Conservation (phyloP, 768 basidiomycete genomes). For the Boletus subcaerulescens region DNA sequence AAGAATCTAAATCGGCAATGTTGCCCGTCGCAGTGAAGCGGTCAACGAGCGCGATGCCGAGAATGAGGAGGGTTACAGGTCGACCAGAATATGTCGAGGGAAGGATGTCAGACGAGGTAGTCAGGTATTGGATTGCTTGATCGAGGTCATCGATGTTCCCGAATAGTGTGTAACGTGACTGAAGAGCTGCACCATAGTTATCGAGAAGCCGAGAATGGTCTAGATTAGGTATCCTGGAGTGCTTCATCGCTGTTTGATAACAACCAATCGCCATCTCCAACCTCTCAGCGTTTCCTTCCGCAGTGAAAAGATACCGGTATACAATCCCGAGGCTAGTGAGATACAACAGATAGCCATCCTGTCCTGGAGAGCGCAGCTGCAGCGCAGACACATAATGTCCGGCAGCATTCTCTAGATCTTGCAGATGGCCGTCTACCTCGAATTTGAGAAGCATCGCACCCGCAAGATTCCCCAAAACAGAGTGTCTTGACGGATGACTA, state of each 20-base stretch:
- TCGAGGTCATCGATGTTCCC: constrained; percentile 23
- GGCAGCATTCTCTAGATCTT: constrained; percentile 25
- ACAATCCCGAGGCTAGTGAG: constrained; percentile 15
- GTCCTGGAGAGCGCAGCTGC: constrained; percentile 13
- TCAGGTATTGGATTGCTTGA: constrained; percentile 20
- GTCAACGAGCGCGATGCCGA: constrained; percentile 2
- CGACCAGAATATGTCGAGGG: constrained; percentile 3
- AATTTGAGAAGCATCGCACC: constrained; percentile 20
- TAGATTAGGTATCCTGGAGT: constrained; percentile 14
- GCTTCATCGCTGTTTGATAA: constrained; percentile 13
- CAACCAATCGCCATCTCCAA: constrained; percentile 22
- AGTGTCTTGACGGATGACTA: constrained; percentile 12
- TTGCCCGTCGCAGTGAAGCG: constrained; percentile 11
- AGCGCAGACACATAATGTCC: constrained; percentile 13
- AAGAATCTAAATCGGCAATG: constrained; percentile 13
- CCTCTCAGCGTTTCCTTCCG: constrained; percentile 11
- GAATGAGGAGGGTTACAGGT: constrained; percentile 12
- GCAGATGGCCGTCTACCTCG: constrained; percentile 17
- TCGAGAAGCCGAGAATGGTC: constrained; percentile 18
- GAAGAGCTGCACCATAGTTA: constrained; percentile 19
- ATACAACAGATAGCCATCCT: constrained; percentile 5
- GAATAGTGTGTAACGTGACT: constrained; percentile 9
- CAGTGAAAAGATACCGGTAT: constrained; percentile 1
- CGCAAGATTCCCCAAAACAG: constrained; percentile 20
- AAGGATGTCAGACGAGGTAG: constrained; percentile 15